Base-by-base conservation (phyloP, 768 basidiomycete genomes). In the Tricholoma sp. region DNA sequence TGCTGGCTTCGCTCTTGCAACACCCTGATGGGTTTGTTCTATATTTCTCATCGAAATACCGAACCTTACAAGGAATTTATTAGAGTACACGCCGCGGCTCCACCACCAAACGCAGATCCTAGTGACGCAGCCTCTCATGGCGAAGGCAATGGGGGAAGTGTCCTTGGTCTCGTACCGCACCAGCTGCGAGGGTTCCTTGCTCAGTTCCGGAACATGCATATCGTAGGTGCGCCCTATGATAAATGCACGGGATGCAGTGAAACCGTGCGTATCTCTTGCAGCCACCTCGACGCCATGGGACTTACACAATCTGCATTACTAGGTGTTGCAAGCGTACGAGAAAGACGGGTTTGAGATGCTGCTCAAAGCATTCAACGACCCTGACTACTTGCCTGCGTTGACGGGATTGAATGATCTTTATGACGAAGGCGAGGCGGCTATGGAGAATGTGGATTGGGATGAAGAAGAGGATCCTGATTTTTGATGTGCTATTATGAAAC, bases 211-310 rank as follows among this genome's bases (percentile, higher is more conserved):
- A 93, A 85, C 43, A 76, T 98, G 63, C 83, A 84, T 24, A 85
- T 99, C 57, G 84, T 87, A 0, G 97, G 96, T 0, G 84, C 88
- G 2, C 91, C 94, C 1, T 99, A 89, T 67, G 82, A 86, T 54
- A 76, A 79, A 55, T 99, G 96, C 69, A 96, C 94, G 1, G 97
- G 92, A 0, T 99, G 97, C 67, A 90, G 89, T 54, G 84, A 89
- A 61, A 78, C 78, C 19, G 92, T 93, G 57, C 61, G 83, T 71
- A 49, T 54, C 10, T 12, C 0, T 11, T 2, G 3, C 27, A 29
- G 14, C 27, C 16, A 31, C 27, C 24, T 27, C 24, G 4, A 47
- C 27, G 47, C 6, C 5, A 18, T 50, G 8, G n/a, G 12, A 27
- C n/a, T 50, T 5, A 18, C 8, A 10, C 1, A 5, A 18, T n/a